phyloP scores from a whole-genome alignment of 345 rosid genomes.

The Raphanus raphanistrum region DNA sequence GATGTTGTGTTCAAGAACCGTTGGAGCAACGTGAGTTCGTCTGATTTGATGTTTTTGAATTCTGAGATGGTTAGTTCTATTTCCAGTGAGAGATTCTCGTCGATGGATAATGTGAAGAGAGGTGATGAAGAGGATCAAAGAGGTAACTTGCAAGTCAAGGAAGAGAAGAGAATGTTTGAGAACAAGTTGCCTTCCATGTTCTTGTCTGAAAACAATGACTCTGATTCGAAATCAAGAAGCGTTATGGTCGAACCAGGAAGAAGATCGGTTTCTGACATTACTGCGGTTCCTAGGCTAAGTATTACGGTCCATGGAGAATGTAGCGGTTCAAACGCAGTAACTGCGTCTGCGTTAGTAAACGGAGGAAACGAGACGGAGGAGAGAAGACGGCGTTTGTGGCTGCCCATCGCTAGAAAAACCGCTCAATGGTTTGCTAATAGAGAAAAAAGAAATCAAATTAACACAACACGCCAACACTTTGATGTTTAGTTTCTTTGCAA shows the following conservation, averaged over 20 bases:
- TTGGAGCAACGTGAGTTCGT: constrained; percentile 87
- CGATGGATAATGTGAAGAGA: constrained; percentile 11
- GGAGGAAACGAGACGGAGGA: constrained; percentile 45
- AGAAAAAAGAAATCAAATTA: constrained; percentile 46
- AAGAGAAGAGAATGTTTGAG: constrained; percentile 65
- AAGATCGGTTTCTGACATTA: constrained; percentile 79
- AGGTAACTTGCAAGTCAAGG: constrained; percentile 47
- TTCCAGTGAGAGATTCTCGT: constrained; percentile 58
- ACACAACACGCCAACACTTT: constrained; percentile 34
- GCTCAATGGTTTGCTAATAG: constrained; percentile 76
- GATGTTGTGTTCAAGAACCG: constrained; percentile 71
- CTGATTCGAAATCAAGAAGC: constrained; percentile 34
- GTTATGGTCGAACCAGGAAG: constrained; percentile 42
- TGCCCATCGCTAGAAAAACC: constrained; percentile 75
- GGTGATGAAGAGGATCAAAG: constrained; percentile 39
- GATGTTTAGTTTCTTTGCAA: constrained; percentile 39
- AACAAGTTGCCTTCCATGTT: constrained; percentile 29
- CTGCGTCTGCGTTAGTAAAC: constrained; percentile 28
- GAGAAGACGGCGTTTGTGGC: constrained; percentile 57
- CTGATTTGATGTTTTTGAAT: constrained; percentile 73
- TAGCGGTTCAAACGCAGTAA: constrained; percentile 29
- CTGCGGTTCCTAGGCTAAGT: constrained; percentile 55
- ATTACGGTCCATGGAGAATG: constrained; percentile 26
- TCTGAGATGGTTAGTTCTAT: constrained; percentile 62
- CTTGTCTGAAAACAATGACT: constrained; percentile 35